Evolutionary conservation across 768 basidiomycete genomes (phyloP).

Genomic region (Russula brevipes): DNA sequence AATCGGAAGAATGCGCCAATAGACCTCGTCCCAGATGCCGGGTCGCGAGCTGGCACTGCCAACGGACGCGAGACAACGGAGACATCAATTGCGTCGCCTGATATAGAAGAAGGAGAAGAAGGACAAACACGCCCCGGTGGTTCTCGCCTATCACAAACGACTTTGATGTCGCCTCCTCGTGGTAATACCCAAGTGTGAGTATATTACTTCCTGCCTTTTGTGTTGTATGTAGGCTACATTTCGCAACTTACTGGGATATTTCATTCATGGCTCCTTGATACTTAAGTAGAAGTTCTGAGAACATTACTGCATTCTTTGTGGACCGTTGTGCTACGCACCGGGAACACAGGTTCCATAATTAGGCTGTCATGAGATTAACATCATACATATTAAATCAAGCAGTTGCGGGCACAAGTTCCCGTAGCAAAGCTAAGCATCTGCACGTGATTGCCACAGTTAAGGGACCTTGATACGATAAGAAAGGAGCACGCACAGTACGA

Average conservation of each 20-base stretch:
- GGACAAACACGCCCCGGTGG: slow-evolving; percentile 3
- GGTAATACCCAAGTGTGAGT: neutral
- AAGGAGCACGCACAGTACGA: slow-evolving; percentile 59
- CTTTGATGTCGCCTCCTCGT: neutral
- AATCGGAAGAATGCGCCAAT: slow-evolving; percentile 59
- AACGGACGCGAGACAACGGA: slow-evolving; percentile 60
- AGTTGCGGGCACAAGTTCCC: too few relatives aligned
- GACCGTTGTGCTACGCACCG: neutral
- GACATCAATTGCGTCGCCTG: slow-evolving; percentile 40
- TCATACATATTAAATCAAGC: slow-evolving; percentile 1
- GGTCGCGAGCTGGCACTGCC: slow-evolving; percentile 58
- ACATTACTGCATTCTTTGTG: neutral
- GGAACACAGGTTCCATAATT: slow-evolving; percentile 1
- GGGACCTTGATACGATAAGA: neutral
- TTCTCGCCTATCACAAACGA: neutral
- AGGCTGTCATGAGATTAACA: slow-evolving; percentile 1
- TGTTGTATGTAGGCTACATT: neutral
- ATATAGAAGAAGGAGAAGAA: slow-evolving; percentile 28
- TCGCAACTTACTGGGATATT: neutral
- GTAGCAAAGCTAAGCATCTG: slow-evolving; percentile 24
- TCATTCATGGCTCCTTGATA: neutral
- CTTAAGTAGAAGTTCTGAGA: neutral
- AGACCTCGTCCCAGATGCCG: slow-evolving; percentile 66
- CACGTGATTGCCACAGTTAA: neutral
- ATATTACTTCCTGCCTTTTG: neutral